Evolutionary conservation across 352 stramenopile genomes (phyloP).

Genomic region (Pythium dissotocum): DNA sequence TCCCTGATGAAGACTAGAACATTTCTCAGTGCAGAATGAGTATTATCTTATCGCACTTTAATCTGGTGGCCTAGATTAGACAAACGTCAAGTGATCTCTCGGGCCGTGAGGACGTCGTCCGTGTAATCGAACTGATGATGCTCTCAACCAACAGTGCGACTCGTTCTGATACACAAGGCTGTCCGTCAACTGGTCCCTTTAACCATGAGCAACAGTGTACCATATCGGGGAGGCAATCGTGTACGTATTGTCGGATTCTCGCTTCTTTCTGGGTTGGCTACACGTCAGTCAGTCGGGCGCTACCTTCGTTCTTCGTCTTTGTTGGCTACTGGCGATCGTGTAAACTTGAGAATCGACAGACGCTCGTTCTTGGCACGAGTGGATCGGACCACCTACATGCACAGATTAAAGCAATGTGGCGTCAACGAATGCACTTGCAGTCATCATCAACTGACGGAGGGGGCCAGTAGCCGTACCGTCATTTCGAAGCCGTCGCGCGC

Average conservation of each 20-base stretch:
- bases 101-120: no score
- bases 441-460: neutral
- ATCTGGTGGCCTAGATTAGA: no score
- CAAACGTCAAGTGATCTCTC: no score
- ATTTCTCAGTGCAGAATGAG: neutral
- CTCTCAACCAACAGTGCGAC: no score
- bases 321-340: conserved; percentile 15
- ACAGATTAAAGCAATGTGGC: neutral
- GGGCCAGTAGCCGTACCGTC: conserved; percentile 35
- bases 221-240: no score
- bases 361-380: conserved; percentile 72
- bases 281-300: neutral
- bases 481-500: conserved; percentile 63
- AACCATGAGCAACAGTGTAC: neutral
- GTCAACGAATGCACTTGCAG: neutral
- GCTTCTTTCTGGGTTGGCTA: neutral
- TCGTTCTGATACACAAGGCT: no score
- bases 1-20: neutral
- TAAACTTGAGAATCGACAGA: conserved; percentile 79
- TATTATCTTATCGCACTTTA: neutral
- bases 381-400: conserved; percentile 55
- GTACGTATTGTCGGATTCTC: neutral
- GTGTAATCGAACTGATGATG: no score
- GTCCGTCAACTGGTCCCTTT: no score
- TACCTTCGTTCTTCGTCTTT: neutral